Base-by-base conservation (phyloP, 371 early-diverging fungal species). In the Smittium culicis region DNA sequence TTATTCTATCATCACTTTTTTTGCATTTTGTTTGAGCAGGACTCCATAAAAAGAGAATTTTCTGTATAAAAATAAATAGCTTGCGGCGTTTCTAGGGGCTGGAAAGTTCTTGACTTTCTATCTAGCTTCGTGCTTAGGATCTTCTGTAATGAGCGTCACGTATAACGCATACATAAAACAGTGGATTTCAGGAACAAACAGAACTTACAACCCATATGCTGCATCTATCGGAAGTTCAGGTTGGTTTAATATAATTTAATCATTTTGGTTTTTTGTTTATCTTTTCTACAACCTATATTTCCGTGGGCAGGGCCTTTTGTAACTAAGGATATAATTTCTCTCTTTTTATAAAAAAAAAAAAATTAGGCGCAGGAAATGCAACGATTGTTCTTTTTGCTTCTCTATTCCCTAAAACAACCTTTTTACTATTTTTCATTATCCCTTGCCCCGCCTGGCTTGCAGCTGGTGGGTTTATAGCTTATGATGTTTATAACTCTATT, bases 371-470 rank as follows among this genome's bases (percentile, higher is more conserved):
- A 29, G 77, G 77, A 31, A 82, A 80, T 0, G 68, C 76, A 14
- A 67, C 81, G 1, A 65, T 77, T 29, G 68, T 80, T 35, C 66
- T 82, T 30, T 83, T 75, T 70, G 82, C 84, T 2, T 70, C 78
- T 25, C 61, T 76, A 58, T 79, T 72, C 34, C 85, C 85, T 20
- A 60, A 65, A 28, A 59, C 79, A 8, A 69, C 65, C 56, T 63
- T 83, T 25, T 32, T 66, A 27, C 61, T 83, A 63, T 78, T 83
- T 60, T 70, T 80, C 59, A 57, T 84, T 24, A 64, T 84, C 2
- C 82, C 83, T 27, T 70, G 81, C 66, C 82, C 80, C 5, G 80
- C 81, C 2, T 74, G 76, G 68, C 63, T 74, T 11, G 81, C 76
- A 0, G 68, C 82, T 16, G 77, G 71, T n/a, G 81, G 79, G 8